Evolutionary conservation across 768 basidiomycete genomes (phyloP).

Genomic region (Naganishia randhawae): DNA sequence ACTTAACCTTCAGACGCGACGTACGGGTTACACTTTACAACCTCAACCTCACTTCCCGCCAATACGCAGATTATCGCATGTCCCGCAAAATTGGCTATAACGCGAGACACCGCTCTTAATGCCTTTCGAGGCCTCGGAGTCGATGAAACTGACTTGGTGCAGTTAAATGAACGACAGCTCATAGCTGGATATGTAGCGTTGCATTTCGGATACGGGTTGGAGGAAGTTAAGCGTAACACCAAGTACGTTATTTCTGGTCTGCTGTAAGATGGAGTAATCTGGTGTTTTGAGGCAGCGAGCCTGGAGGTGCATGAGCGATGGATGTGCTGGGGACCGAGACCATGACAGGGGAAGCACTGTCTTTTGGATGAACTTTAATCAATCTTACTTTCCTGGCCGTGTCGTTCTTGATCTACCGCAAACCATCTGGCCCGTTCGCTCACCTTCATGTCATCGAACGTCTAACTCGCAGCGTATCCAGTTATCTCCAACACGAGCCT

Average conservation of each 20-base stretch:
- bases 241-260: background rate
- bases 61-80: constrained; percentile 12
- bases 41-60: background rate
- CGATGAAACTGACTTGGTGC: background rate
- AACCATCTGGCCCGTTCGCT: background rate
- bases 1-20: background rate
- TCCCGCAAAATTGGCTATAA: constrained; percentile 8
- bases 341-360: background rate
- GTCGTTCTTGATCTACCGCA: background rate
- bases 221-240: background rate
- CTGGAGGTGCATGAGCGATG: background rate
- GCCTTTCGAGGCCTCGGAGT: background rate
- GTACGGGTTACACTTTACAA: constrained; percentile 9
- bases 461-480: background rate
- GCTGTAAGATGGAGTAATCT: too few species aligned
- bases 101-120: background rate
- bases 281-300: too few species aligned
- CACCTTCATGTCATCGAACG: too few species aligned
- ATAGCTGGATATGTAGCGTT: constrained; percentile 15
- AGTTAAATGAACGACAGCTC: constrained; percentile 25
- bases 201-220: constrained; percentile 19
- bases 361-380: background rate
- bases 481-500: constrained; percentile 49
- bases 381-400: background rate
- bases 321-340: background rate